phyloP scores from a whole-genome alignment of 257 asterid species.

The Plantago ovata region DNA sequence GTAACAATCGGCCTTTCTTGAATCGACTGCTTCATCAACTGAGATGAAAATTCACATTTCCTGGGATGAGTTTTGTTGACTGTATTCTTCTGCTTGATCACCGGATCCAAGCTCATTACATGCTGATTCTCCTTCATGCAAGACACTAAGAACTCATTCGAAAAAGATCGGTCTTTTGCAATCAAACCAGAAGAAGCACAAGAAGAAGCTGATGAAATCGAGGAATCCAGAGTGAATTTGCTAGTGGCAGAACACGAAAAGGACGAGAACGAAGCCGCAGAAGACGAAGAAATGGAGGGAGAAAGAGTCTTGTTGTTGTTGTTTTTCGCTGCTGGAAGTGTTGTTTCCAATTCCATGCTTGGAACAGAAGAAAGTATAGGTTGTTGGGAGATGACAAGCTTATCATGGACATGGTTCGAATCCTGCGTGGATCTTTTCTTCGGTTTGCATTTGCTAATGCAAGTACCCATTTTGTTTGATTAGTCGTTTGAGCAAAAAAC shows the following conservation, averaged over 20 bases:
- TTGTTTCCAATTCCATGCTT: too few species aligned
- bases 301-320: slow-evolving; percentile 27
- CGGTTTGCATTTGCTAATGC: slow-evolving; percentile 74
- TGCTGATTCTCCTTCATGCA: slow-evolving; percentile 66
- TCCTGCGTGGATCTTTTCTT: slow-evolving; percentile 39
- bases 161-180: slow-evolving; percentile 54
- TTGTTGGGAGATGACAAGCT: slow-evolving; percentile 53
- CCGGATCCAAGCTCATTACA: slow-evolving; percentile 24
- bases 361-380: slow-evolving; percentile 27
- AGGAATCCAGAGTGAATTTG: slow-evolving; percentile 30
- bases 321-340: too few species aligned
- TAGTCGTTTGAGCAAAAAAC: not conserved
- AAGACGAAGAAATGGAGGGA: slow-evolving; percentile 41
- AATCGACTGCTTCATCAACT: slow-evolving; percentile 16
- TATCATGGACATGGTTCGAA: slow-evolving; percentile 43
- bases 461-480: slow-evolving; percentile 61
- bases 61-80: slow-evolving; percentile 11
- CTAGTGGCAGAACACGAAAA: slow-evolving; percentile 34
- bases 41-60: slow-evolving; percentile 5
- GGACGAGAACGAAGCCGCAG: slow-evolving; percentile 37
- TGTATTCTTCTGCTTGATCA: slow-evolving; percentile 10
- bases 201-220: slow-evolving; percentile 29
- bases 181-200: slow-evolving; percentile 26
- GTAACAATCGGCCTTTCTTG: slow-evolving; percentile 23
- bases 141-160: slow-evolving; percentile 55